Base-by-base conservation (phyloP, 1,139 yeast species). In the Blastobotrys niveus region DNA sequence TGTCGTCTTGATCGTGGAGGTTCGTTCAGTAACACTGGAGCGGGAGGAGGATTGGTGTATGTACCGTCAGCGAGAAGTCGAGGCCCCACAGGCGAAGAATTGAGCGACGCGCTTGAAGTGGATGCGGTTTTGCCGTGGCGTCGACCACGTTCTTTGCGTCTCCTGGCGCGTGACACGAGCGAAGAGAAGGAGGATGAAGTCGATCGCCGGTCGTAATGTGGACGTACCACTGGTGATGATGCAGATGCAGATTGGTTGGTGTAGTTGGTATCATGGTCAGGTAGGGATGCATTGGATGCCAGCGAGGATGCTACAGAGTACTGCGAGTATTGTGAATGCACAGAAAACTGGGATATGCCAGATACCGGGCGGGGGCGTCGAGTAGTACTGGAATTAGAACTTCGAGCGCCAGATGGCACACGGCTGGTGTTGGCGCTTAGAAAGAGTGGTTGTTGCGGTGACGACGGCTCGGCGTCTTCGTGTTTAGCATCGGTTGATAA, bases 281-380 rank as follows among this genome's bases (percentile, higher is more conserved):
- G 37, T 21, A 51, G 55, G 3, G 62, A 58, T 5, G 54, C 47
- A 3, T 52, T 52, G 3, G 61, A 54, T 6, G 60, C 55, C 21
- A 53, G 22, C 38, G 56, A 58, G 5, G 62, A 58, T 3, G 49
- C 47, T 18, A 49, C 40, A 1, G 63, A 60, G 64, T 65, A 68
- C 53, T 79, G 83, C 42, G 84, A 78, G 33, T 74, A 56, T 42
- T 73, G 76, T 48, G 80, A 74, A 20, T 72, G 55, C 52, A 76
- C 76, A 45, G 83, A 77, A 29, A 74, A 67, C 54, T 79, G 85
- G 0, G 89, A 81, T 2, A 81, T 65, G 64, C 80, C 75, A 0
- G 89, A 81, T 4, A 78, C 70, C 2, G 89, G 88, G 43, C 91
- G 65, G 3, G 72, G 66, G 43, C n/a, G n/a, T n/a, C n/a, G n/a